phyloP scores from a whole-genome alignment of 75 land plant species.

The Selaginella tamariscina region DNA sequence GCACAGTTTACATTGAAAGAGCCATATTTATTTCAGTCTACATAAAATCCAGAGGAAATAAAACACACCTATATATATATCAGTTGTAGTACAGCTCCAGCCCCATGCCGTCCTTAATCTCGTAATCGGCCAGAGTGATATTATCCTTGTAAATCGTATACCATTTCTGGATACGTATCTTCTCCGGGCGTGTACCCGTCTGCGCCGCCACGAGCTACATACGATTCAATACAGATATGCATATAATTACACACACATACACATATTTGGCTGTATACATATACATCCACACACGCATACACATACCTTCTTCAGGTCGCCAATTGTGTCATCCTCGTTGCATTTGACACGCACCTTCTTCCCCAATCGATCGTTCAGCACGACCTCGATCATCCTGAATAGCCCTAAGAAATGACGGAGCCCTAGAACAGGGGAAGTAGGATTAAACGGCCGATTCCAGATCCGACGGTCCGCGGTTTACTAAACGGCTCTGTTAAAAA shows the following conservation, averaged over 20 bases:
- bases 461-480: too few species aligned
- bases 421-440: background rate
- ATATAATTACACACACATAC: too few species aligned
- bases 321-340: slow-evolving; percentile 94
- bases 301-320: slow-evolving; percentile 94
- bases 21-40: background rate
- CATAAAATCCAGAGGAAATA: background rate
- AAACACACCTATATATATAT: background rate
- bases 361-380: slow-evolving; percentile 77
- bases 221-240: too few species aligned
- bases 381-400: slow-evolving; percentile 63
- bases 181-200: slow-evolving; percentile 74
- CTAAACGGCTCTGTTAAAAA: too few species aligned
- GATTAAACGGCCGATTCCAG: too few species aligned
- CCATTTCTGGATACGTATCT: slow-evolving; percentile 94
- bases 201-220: slow-evolving; percentile 91
- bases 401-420: background rate
- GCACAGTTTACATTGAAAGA: too few species aligned
- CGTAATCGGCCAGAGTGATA: slow-evolving; percentile 82
- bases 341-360: slow-evolving; percentile 96
- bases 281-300: too few species aligned
- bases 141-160: slow-evolving; percentile 91
- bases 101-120: slow-evolving; percentile 92
- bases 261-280: too few species aligned
- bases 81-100: slow-evolving; percentile 82